These are phyloP conservation scores for Wickerhamiella azyma DNA, from an alignment of 805 yeast genomes.

Conservation along the genomic window DNA sequence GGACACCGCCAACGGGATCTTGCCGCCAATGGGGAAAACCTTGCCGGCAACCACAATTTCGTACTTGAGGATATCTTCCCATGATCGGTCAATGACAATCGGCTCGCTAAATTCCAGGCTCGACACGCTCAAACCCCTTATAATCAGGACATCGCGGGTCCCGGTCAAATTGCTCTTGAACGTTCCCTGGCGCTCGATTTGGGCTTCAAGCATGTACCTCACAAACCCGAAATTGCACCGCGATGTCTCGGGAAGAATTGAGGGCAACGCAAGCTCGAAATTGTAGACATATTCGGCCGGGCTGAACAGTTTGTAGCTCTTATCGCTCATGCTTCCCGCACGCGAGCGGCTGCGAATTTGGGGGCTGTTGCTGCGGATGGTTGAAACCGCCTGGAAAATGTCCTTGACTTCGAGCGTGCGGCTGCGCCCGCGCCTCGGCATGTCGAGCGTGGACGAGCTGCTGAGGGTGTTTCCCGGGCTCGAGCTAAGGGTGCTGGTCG, in stretches of 20 bases:
- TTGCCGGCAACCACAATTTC: conserved; percentile 87
- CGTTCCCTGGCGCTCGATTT: conserved; percentile 65
- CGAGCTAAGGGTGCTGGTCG: too few species aligned
- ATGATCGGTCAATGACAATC: conserved; percentile 72
- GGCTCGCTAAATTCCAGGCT: conserved; percentile 88
- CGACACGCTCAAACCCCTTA: conserved; percentile 64
- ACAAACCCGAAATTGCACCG: conserved; percentile 73
- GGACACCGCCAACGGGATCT: conserved; percentile 70
- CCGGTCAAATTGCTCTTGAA: conserved; percentile 68
- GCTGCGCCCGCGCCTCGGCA: conserved; percentile 2
- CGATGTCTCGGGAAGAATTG: conserved; percentile 70
- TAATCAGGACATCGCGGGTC: conserved; percentile 45
- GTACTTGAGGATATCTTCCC: conserved; percentile 87
- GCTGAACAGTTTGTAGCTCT: conserved; percentile 39
- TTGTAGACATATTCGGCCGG: conserved; percentile 90
- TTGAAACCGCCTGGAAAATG: conserved; percentile 2
- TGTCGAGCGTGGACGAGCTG: too few species aligned
- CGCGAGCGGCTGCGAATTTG: conserved; percentile 5
- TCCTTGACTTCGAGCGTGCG: conserved; percentile 8
- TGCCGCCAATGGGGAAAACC: conserved; percentile 69
- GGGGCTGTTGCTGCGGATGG: conserved; percentile 5
- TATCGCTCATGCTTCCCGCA: conserved; percentile 9
- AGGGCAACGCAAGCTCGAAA: conserved; percentile 77
- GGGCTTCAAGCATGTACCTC: conserved; percentile 52
- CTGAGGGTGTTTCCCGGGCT: too few species aligned